Conservation (phyloP, 768 basidiomycete species). For the Russula sp. region DNA sequence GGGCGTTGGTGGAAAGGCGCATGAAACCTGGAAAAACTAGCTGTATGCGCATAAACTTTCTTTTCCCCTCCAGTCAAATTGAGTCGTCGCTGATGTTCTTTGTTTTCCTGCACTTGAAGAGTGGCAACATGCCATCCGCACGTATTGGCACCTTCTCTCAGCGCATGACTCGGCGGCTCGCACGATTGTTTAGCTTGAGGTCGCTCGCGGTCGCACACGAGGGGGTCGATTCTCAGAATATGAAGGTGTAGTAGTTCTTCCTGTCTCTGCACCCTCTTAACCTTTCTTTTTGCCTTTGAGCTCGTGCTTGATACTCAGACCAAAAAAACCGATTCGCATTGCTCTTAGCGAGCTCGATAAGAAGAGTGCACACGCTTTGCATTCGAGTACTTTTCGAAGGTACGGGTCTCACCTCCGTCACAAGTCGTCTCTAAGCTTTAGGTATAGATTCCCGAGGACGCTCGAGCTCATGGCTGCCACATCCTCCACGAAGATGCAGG, state of each 20-base stretch:
- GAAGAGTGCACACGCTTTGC: constrained; percentile 10
- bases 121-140: neutral
- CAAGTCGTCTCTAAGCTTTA: neutral
- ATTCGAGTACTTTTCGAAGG: constrained; percentile 14
- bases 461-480: constrained; percentile 14
- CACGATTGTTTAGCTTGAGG: constrained; percentile 11
- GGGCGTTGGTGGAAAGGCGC: constrained; percentile 25
- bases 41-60: neutral
- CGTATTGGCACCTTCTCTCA: constrained; percentile 8
- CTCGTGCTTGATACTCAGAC: constrained; percentile 15
- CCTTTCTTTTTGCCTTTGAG: neutral
- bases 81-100: neutral
- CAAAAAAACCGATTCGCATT: constrained; percentile 19
- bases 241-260: constrained; percentile 14
- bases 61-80: no score
- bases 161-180: constrained; percentile 11
- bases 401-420: neutral
- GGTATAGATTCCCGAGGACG: constrained; percentile 12
- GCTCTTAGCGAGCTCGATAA: constrained; percentile 14
- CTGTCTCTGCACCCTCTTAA: neutral
- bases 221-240: constrained; percentile 10
- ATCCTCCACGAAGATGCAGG: neutral
- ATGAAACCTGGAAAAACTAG: constrained; percentile 17
- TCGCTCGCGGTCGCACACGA: constrained; percentile 8
- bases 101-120: neutral